Base-by-base conservation (phyloP, 306 rosid genomes). In the Cercis canadensis region DNA sequence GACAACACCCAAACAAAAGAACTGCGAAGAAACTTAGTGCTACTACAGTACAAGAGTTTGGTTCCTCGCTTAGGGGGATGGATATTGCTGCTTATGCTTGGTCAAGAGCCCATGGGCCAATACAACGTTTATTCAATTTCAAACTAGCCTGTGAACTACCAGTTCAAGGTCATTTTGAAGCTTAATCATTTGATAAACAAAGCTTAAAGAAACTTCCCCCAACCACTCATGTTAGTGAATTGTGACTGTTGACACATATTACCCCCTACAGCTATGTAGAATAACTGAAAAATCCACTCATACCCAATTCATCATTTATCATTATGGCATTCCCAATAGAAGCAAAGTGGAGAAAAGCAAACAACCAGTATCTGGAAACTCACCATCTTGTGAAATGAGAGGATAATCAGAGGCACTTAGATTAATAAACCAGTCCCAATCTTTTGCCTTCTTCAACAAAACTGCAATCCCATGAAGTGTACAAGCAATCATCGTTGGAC, bases 371-470 rank as follows among this genome's bases (percentile, higher is more conserved):
- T 6, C n/a, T 9, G 3, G 44, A 71, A 70, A 50, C 57, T 61
- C 64, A 90, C 99, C 99, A 8, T 94, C 96, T 50, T 91, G 99
- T 8, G 97, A 34, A 54, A 89, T 33, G 16, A 94, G 99, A 63
- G 99, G 99, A 72, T 94, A 94, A 89, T 94, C 99, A 64, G 95
- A 84, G 2, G 95, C 88, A 62, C 96, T 79, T 12, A 94, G 97
- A 75, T 89, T 91, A 69, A 94, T 76, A 65, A 94, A 94, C 97
- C 98, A 90, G 56, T 94, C 96, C 97, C 97, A 94, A 29, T 94
- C 91, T 31, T 57, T 50, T 0, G 77, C 87, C 51, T 57, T 59
- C 78, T 88, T 89, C 41, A 94, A 88, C 80, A 91, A 72, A 59
- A 91, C 72, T 0, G 97, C 92, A 78, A 89, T 73, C 16, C 84